These are phyloP conservation scores for Carex littledalei DNA, from an alignment of 176 grass and related monocot genomes.

Conservation along the genomic window DNA sequence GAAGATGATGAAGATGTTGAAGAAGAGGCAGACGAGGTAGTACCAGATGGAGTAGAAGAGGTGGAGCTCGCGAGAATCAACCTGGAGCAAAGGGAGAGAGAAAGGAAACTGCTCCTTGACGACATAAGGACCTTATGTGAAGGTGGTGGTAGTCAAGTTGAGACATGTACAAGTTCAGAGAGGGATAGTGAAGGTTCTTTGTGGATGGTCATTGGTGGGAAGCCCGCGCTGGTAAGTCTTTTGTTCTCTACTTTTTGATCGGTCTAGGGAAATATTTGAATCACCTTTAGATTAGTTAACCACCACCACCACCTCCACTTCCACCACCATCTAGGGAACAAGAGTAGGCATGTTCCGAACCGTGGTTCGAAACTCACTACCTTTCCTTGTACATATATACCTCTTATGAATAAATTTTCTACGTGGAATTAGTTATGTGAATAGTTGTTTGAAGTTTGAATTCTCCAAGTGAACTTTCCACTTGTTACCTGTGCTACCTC, in stretches of 20 bases:
- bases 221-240: slow-evolving; percentile 47
- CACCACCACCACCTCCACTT: background rate
- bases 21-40: slow-evolving; percentile 98
- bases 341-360: background rate
- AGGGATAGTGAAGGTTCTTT: slow-evolving; percentile 49
- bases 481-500: background rate
- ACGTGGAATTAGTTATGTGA: background rate
- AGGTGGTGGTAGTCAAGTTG: slow-evolving; percentile 45
- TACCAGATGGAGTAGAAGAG: slow-evolving; percentile 99
- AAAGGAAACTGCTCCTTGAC: slow-evolving; percentile 89
- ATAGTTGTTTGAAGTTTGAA: background rate
- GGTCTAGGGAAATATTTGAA: background rate
- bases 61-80: slow-evolving; percentile 95
- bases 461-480: background rate
- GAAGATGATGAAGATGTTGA: slow-evolving; percentile 95
- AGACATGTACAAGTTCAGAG: slow-evolving; percentile 34
- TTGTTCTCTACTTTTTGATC: background rate
- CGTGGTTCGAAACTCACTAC: background rate
- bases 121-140: slow-evolving; percentile 70
- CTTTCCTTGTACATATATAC: background rate
- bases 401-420: background rate
- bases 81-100: slow-evolving; percentile 75
- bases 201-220: slow-evolving; percentile 82
- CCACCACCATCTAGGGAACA: background rate
- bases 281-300: background rate